Base-by-base conservation (phyloP, 192 early-diverging fungal genomes). In the Podila horticola region DNA sequence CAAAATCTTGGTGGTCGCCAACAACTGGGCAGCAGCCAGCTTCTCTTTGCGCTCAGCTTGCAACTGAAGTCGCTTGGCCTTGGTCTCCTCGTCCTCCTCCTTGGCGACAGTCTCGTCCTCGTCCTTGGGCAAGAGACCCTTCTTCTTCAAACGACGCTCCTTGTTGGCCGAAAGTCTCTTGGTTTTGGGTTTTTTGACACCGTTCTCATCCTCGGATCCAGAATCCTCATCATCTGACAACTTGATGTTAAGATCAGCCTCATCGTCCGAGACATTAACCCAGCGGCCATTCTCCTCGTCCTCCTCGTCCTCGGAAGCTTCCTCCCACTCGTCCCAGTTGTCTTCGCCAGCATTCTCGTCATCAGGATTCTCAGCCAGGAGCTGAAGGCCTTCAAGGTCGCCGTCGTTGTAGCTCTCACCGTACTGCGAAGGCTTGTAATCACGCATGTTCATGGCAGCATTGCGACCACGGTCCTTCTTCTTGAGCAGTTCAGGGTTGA, bases 391-490 rank as follows among this genome's bases (percentile, higher is more conserved):
- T 8, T 91, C 93, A 26, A 99, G 84, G 36, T 91, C 90, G 19
- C 91, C 89, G 19, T 87, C 86, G 36, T 89, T 85, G 20, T 86
- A 71, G 51, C 89, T 83, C 67, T 92, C 91, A 75, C 95, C 98
- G 86, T 92, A 99, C 50, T 86, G 71, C 2, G 87, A 82, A 19
- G 87, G 82, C 33, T 88, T 86, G 58, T 86, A 88, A 48, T 91
- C 84, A 64, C 88, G 94, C 70, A 97, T 79, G 58, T 84, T 84
- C 58, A 97, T 90, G 7, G 93, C 87, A 11, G 93, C 97, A 9
- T 84, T 87, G 82, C 97, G 97, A 34, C 98, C 97, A 55, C 98
- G 88, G 71, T 99, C 97, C 79, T 95, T 96, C 76, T 94, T 94
- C 58, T 90, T 87, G 24, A 99, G 88, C 88, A 99, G 82, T 84